Percentiles rank a stretch among this genome's conserved stretches.
These are phyloP conservation scores for Corrigiola litoralis DNA, from an alignment of 179 eudicot species.

Conservation along the genomic window DNA sequence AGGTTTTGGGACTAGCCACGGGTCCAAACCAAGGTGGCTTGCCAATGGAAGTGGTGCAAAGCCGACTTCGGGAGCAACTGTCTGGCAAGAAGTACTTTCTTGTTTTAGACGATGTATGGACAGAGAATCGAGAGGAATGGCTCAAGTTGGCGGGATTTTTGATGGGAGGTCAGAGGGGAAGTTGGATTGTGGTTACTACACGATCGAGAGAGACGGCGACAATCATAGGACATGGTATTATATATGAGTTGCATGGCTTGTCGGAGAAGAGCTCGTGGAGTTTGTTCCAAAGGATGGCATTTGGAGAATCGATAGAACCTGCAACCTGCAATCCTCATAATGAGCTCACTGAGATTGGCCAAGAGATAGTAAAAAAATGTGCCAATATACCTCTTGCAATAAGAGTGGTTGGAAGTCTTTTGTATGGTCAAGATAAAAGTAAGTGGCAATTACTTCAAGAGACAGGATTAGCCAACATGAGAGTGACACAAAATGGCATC, in stretches of 20 bases:
- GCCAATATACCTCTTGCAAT: constrained; percentile 10
- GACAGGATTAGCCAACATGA: neutral
- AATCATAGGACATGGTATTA: neutral
- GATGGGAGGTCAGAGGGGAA: constrained; percentile 17
- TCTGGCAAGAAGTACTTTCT: constrained; percentile 19
- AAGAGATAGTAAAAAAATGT: neutral
- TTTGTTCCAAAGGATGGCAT: constrained; percentile 3
- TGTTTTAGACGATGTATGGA: constrained; percentile 35
- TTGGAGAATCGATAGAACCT: constrained; percentile 4
- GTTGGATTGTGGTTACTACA: constrained; percentile 25
- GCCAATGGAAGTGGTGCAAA: constrained; percentile 5
- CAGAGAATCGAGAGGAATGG: constrained; percentile 20
- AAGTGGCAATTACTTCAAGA: constrained; percentile 14
- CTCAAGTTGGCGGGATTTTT: constrained; percentile 5
- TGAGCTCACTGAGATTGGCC: constrained; percentile 13
- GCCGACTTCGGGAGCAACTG: neutral
- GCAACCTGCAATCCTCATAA: neutral
- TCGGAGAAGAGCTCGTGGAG: constrained; percentile 1
- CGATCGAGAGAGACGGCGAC: constrained; percentile 1
- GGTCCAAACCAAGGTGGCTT: no score
- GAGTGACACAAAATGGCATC: constrained; percentile 1
- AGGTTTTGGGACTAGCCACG: neutral
- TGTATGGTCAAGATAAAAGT: constrained; percentile 2
- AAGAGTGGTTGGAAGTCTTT: constrained; percentile 2
- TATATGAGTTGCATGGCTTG: neutral